Base-by-base conservation (phyloP, 208 protist genomes). In the Wallacemonas sp. region DNA sequence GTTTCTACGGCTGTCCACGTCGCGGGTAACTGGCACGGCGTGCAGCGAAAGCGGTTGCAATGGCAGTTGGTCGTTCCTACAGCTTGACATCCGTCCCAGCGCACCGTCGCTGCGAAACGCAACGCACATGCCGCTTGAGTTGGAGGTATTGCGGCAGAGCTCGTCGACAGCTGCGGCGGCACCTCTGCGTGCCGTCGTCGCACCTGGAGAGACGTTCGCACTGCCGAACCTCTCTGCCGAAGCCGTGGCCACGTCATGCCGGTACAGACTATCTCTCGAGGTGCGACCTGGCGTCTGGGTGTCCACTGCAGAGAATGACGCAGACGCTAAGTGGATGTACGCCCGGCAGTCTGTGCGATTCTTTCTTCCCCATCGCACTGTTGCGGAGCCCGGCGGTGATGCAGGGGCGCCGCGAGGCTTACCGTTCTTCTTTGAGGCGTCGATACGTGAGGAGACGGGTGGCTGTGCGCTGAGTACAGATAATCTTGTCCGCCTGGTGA, bases 351-450 rank as follows among this genome's bases (percentile, higher is more conserved):
- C 13, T 21, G 34, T 44, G 15, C 36, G 33, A 12, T 44, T 60
- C n/a, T n/a, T 12, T 29, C 10, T 38, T n/a, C n/a, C n/a, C n/a
- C n/a, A n/a, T n/a, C n/a, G n/a, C n/a, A n/a, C n/a, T n/a, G n/a
- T n/a, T n/a, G n/a, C n/a, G n/a, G n/a, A n/a, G 17, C 46, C 46
- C 46, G 26, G 19, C 36, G 62, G 44, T n/a, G n/a, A n/a, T n/a
- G n/a, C n/a, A n/a, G n/a, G n/a, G n/a, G n/a, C n/a, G n/a, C n/a
- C n/a, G n/a, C n/a, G n/a, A n/a, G n/a, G n/a, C n/a, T n/a, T n/a
- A n/a, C n/a, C n/a, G n/a, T n/a, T 13, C 36, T 46, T 37, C 26
- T 78, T 15, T 42, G 38, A 1, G 52, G 60, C 39, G 62, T 45
- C 34, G 17, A 21, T 37, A 27, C 17, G 22, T 8, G 41, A 21